Conservation (phyloP, 192 early-diverging fungal genomes). For the Jimgerdemannia lactiflua region DNA sequence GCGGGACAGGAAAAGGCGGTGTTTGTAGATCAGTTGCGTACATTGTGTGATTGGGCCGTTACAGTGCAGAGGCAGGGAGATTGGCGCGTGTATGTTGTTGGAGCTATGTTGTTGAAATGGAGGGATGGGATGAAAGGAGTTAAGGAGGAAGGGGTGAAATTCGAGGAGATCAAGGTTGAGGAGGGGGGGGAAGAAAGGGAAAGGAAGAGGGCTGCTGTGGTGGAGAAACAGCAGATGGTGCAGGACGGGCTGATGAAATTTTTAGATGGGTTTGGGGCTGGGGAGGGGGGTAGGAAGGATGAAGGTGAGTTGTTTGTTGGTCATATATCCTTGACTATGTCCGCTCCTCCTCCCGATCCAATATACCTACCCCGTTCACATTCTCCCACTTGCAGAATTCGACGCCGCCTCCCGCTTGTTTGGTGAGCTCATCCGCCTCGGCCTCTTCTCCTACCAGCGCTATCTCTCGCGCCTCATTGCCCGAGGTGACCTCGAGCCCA, state of each 20-base stretch:
- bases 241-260: conserved; percentile 50
- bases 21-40: conserved; percentile 17
- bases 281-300: neutral
- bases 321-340: no score
- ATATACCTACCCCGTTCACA: neutral
- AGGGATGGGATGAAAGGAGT: conserved; percentile 18
- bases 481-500: conserved; percentile 44
- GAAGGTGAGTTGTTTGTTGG: neutral
- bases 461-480: conserved; percentile 58
- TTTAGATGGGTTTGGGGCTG: conserved; percentile 36
- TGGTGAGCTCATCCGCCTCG: conserved; percentile 47
- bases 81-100: conserved; percentile 42
- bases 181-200: neutral
- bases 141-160: neutral
- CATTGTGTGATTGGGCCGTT: conserved; percentile 51
- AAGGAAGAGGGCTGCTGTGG: conserved; percentile 9
- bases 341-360: no score
- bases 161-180: neutral
- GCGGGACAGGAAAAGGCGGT: neutral
- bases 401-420: conserved; percentile 39
- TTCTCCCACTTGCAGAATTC: neutral
- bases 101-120: conserved; percentile 40
- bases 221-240: conserved; percentile 20
- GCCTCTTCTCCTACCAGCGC: conserved; percentile 54
- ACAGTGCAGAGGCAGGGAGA: conserved; percentile 41